Evolutionary conservation across 2,329 filamentous ascomycete species (phyloP).

Genomic region (Microdochium trichocladiopsis): DNA sequence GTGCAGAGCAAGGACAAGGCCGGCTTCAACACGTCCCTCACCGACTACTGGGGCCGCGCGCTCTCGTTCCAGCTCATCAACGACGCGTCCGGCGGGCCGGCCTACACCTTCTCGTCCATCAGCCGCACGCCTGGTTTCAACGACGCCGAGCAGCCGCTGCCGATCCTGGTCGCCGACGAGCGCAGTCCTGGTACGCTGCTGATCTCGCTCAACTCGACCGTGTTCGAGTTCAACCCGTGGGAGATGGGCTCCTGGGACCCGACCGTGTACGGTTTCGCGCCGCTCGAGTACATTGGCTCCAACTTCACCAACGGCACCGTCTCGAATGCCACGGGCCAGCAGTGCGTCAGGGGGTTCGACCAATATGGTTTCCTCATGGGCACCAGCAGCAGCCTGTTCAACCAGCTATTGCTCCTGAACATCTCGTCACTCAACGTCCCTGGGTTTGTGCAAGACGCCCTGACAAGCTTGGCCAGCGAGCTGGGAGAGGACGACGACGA

Average conservation of each 20-base stretch:
- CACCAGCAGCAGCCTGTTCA: constrained; percentile 80
- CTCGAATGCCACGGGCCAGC: constrained; percentile 31
- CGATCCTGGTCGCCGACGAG: constrained; percentile 65
- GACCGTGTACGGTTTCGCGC: constrained; percentile 63
- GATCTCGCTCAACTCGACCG: constrained; percentile 64
- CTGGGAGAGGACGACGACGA: constrained; percentile 48
- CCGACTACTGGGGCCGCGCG: constrained; percentile 68
- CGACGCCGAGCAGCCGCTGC: constrained; percentile 59
- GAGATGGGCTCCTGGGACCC: constrained; percentile 75
- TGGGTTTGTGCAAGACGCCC: constrained; percentile 40
- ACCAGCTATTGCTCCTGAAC: constrained; percentile 63
- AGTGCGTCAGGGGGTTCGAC: constrained; percentile 74
- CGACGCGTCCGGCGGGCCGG: constrained; percentile 55
- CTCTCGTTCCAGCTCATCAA: constrained; percentile 68
- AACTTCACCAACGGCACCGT: constrained; percentile 60
- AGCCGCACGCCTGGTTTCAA: constrained; percentile 55
- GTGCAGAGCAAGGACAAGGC: constrained; percentile 57
- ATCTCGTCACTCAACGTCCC: constrained; percentile 39
- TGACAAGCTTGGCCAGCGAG: constrained; percentile 41
- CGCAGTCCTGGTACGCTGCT: constrained; percentile 54
- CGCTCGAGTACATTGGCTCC: constrained; percentile 64
- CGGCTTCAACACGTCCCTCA: constrained; percentile 58
- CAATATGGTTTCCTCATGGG: constrained; percentile 80
- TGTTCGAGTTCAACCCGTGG: constrained; percentile 73
- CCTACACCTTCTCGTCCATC: constrained; percentile 70